Percentiles rank a stretch among this genome's conserved stretches.
Conservation (phyloP, 306 rosid species). For the Vigna reflexopilosa region DNA sequence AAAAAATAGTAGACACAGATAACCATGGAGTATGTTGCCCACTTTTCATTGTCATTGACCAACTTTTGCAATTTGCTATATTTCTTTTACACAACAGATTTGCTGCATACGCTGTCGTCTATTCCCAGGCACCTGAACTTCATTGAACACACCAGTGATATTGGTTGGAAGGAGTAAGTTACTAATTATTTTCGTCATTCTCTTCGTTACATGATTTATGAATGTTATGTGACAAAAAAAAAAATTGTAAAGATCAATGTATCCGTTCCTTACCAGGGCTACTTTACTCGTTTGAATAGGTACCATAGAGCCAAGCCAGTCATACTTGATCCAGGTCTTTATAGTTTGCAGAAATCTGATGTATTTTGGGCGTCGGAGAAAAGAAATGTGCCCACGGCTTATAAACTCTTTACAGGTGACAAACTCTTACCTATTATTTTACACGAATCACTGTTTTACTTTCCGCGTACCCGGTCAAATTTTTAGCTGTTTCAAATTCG, state of each 20-base stretch:
- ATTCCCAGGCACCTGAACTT: slow-evolving; percentile 73
- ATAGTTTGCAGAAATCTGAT: slow-evolving; percentile 68
- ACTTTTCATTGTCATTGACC: slow-evolving; percentile 14
- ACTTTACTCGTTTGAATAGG: slow-evolving; percentile 50
- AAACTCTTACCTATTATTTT: not conserved
- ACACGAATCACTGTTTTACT: not conserved
- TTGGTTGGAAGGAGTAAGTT: slow-evolving; percentile 83
- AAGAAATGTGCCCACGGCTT: slow-evolving; percentile 76
- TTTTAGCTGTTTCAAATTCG: not conserved
- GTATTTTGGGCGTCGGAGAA: slow-evolving; percentile 77
- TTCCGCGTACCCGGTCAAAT: not conserved
- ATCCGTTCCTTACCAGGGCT: slow-evolving; percentile 13
- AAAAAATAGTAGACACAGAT: not conserved
- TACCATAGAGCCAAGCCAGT: slow-evolving; percentile 79
- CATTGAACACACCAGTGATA: slow-evolving; percentile 52
- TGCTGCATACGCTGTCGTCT: slow-evolving; percentile 71
- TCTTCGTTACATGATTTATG: slow-evolving; percentile 23
- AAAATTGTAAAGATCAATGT: slow-evolving; percentile 9
- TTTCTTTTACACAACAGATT: slow-evolving; percentile 56
- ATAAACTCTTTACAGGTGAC: slow-evolving; percentile 72
- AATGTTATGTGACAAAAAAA: slow-evolving; percentile 7
- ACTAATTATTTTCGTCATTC: slow-evolving; percentile 31
- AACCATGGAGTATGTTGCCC: not conserved
- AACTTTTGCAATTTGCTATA: slow-evolving; percentile 1
- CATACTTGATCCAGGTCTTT: slow-evolving; percentile 81